Evolutionary conservation across 2,329 filamentous ascomycete genomes (phyloP), one percentile per base, ranked within the genome.

Genomic region (Thelonectria olida): DNA sequence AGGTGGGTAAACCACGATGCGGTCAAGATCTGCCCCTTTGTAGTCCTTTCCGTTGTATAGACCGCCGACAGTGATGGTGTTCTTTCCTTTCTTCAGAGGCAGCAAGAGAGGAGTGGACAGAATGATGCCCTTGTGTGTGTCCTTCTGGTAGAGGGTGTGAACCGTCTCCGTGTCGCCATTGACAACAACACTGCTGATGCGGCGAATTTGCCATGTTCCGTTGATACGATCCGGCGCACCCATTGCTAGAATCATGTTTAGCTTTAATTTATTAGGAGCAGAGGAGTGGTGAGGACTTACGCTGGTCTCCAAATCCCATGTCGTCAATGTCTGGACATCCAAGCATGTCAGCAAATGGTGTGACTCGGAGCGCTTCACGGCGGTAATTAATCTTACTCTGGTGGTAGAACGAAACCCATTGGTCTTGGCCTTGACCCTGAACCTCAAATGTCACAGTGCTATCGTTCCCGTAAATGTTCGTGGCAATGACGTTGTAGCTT

Each of bases 151-250:
- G 7, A 86, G 72, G 0, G 74, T 79, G 58, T 88, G 81, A 4
- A 85, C 76, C 31, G 79, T 71, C 3, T 72, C 62, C 2, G 67
- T 68, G 7, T 77, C 77, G 3, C 79, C 82, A 62, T 87, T 89
- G 2, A 89, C 84, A 0, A 88, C 76, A 2, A 89, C 86, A 48
- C 86, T 87, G 67, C 82, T 83, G 57, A 89, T 84, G 9, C 87
- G 81, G 5, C 86, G 81, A 6, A 89, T 75, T 62, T 87, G 84
- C 86, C 86, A 89, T 0, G 78, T 74, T 0, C 87, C 86, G 5
- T 83, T 83, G 55, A 89, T 88, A 7, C 87, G 82, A 68, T 89
- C 86, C 0, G 87, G 87, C 0, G 76, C 74, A 6, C 86, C 87
- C 42, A 81, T 82, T 2, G 87, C 63, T 66, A 12, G 23, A 9